A percentile compares a stretch with the other conserved stretches of the same genome.
These are phyloP conservation scores for Ceratobasidium sp. DNA, from an alignment of 1,284 basidiomycete species.

Conservation along the genomic window DNA sequence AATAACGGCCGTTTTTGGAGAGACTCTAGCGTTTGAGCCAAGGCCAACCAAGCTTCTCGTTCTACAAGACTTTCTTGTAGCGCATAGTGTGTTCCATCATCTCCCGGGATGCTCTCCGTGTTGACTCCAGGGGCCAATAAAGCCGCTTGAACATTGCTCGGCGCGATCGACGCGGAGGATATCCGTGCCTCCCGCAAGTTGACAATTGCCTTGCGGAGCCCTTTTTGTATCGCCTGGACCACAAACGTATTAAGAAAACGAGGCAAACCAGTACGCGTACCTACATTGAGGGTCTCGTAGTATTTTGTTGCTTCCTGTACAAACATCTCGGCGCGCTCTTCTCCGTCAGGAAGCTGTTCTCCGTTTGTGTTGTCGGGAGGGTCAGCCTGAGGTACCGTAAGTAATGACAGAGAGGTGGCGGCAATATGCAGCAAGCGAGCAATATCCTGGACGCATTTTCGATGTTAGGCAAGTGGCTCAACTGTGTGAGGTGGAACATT, in stretches of 20 bases:
- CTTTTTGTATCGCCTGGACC: slow-evolving; percentile 69
- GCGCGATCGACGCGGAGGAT: slow-evolving; percentile 77
- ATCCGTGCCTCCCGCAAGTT: slow-evolving; percentile 82
- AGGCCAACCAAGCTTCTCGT: slow-evolving; percentile 75
- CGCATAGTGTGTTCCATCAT: slow-evolving; percentile 56
- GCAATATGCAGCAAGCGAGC: slow-evolving; percentile 73
- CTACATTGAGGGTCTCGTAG: slow-evolving; percentile 77
- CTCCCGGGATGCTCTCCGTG: slow-evolving; percentile 46
- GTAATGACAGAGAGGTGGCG: slow-evolving; percentile 73
- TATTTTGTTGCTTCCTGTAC: slow-evolving; percentile 82
- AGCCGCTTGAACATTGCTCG: slow-evolving; percentile 73
- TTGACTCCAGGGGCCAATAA: slow-evolving; percentile 44
- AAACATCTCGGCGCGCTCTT: slow-evolving; percentile 80
- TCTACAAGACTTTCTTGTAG: slow-evolving; percentile 77
- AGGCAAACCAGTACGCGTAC: slow-evolving; percentile 48
- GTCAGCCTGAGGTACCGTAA: slow-evolving; percentile 79
- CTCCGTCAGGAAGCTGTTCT: slow-evolving; percentile 64
- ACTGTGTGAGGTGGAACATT: slow-evolving; percentile 41
- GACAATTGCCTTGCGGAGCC: slow-evolving; percentile 75
- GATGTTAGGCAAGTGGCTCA: not conserved
- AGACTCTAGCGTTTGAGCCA: slow-evolving; percentile 64
- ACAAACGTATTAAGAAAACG: slow-evolving; percentile 16
- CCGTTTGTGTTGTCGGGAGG: slow-evolving; percentile 59
- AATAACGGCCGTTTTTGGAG: slow-evolving; percentile 15
- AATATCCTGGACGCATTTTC: slow-evolving; percentile 62